Percentiles rank a stretch among this genome's conserved stretches.
Conservation (phyloP, 2,329 filamentous ascomycete genomes). For the Cercospora sp. region DNA sequence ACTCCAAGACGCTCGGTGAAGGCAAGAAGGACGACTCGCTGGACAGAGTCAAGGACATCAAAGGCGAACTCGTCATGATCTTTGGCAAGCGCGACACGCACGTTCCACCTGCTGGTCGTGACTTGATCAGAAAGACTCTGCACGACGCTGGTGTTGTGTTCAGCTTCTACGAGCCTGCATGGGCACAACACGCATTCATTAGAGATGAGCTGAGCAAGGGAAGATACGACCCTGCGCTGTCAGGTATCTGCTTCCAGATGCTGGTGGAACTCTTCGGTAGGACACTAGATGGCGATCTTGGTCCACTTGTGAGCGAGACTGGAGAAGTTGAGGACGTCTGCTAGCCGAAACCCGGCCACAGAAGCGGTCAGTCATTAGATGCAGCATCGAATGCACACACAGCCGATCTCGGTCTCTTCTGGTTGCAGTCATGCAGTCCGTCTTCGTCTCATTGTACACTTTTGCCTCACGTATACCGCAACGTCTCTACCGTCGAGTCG, state of each 20-base stretch:
- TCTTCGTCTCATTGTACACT: neutral
- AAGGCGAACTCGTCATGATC: conserved; percentile 81
- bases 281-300: conserved; percentile 75
- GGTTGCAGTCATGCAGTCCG: neutral
- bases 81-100: conserved; percentile 91
- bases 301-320: conserved; percentile 59
- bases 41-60: conserved; percentile 59
- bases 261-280: conserved; percentile 81
- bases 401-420: neutral
- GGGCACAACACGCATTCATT: conserved; percentile 94
- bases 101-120: conserved; percentile 77
- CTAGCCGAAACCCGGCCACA: conserved; percentile 16
- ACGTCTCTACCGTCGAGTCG: neutral
- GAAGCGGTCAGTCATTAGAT: neutral
- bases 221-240: conserved; percentile 84
- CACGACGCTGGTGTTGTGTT: conserved; percentile 73
- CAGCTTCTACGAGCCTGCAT: conserved; percentile 86
- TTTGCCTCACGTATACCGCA: neutral
- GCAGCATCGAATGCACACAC: neutral
- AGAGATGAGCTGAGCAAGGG: conserved; percentile 86
- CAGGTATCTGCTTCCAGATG: conserved; percentile 88
- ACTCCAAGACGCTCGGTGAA: conserved; percentile 72
- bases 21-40: conserved; percentile 64
- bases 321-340: conserved; percentile 43
- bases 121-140: conserved; percentile 78